A percentile compares a stretch with the other conserved stretches of the same genome.
phyloP scores from a whole-genome alignment of 306 rosid species.

The Cicer chorassanicum region DNA sequence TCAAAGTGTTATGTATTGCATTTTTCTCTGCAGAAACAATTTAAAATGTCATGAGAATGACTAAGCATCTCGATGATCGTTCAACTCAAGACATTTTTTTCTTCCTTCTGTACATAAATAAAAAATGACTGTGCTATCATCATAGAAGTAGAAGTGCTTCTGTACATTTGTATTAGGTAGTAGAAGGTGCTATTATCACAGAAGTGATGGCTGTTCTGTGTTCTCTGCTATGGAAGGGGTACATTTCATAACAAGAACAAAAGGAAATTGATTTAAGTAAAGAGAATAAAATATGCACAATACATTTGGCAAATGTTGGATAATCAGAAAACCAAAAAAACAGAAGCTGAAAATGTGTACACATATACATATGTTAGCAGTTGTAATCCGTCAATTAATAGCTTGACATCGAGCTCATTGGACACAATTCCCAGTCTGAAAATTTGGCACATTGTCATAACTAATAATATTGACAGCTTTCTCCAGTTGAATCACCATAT shows the following conservation, averaged over 20 bases:
- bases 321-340: background rate
- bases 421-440: slow-evolving; percentile 9
- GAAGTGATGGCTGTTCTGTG: background rate
- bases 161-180: background rate
- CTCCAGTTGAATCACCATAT: slow-evolving; percentile 38
- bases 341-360: slow-evolving; percentile 8
- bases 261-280: background rate
- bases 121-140: too few species aligned
- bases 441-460: slow-evolving; percentile 25
- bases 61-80: too few species aligned
- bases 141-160: too few species aligned
- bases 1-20: background rate
- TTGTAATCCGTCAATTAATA: slow-evolving; percentile 1
- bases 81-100: too few species aligned
- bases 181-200: background rate
- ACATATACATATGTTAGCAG: slow-evolving; percentile 7
- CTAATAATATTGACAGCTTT: slow-evolving; percentile 16
- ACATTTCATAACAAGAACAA: background rate
- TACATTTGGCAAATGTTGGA: background rate
- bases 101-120: too few species aligned
- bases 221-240: background rate
- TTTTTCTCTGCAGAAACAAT: background rate
- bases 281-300: background rate
- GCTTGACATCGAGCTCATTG: slow-evolving; percentile 19
- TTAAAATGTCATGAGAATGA: background rate